Evolutionary conservation across 805 yeast genomes (phyloP).

Genomic region (Blastobotrys terrestris): DNA sequence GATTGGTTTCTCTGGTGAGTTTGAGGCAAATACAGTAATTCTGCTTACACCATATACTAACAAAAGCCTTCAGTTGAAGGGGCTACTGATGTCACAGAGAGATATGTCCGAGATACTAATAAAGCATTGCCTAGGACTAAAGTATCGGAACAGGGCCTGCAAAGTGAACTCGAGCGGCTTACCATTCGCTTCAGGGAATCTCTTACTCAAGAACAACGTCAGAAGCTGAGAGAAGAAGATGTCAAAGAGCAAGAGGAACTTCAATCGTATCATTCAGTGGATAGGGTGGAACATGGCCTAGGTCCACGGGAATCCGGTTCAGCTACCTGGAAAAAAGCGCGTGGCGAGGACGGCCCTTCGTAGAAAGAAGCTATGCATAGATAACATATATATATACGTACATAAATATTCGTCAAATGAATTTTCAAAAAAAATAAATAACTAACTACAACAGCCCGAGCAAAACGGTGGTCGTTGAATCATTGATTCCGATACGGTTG

Average conservation of each 20-base stretch:
- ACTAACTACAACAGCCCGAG: too few relatives aligned
- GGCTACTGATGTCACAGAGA: conserved; percentile 58
- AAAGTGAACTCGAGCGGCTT: conserved; percentile 31
- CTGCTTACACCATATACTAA: conserved; percentile 7
- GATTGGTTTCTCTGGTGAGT: conserved; percentile 50
- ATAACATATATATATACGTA: conserved; percentile 1
- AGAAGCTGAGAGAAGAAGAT: conserved; percentile 35
- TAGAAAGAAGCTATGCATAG: too few relatives aligned
- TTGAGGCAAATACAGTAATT: too few relatives aligned
- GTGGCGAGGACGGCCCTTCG: conserved; percentile 80
- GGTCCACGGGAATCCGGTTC: conserved; percentile 71
- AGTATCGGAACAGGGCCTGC: conserved; percentile 38
- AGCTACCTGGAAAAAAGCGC: conserved; percentile 61
- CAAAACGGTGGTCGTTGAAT: too few relatives aligned
- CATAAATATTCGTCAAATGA: too few relatives aligned
- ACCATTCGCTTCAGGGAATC: conserved; percentile 33
- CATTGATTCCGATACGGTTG: too few relatives aligned
- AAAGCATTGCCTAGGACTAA: conserved; percentile 43
- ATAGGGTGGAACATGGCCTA: conserved; percentile 12
- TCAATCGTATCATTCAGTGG: conserved; percentile 17
- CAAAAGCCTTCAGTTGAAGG: conserved; percentile 36
- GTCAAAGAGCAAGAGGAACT: conserved; percentile 23
- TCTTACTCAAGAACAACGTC: conserved; percentile 33
- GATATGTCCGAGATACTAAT: conserved; percentile 49
- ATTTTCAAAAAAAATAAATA: too few relatives aligned